Conservation (phyloP, 2,329 filamentous ascomycete genomes). For the Neonectria neomacrospora region DNA sequence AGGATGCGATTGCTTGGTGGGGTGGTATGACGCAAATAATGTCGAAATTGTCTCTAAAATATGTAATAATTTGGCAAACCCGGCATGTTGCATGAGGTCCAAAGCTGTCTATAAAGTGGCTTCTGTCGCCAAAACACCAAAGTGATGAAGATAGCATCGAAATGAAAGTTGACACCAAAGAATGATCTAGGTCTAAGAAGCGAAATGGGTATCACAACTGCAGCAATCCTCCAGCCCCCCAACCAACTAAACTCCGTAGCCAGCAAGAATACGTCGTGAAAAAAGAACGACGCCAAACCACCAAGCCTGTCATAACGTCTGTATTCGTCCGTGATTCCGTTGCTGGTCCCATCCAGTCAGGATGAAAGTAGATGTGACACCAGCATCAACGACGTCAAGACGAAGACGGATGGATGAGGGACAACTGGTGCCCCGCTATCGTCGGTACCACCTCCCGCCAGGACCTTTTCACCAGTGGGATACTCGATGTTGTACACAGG, state of each 20-base stretch:
- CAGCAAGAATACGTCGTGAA: background rate
- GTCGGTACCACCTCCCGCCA: constrained; percentile 44
- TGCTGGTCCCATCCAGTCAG: constrained; percentile 3
- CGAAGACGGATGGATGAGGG: constrained; percentile 14
- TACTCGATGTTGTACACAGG: constrained; percentile 62
- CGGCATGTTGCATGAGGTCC: background rate
- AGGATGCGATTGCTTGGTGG: background rate
- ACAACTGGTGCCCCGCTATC: constrained; percentile 14
- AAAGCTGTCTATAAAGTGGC: background rate
- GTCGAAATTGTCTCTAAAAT: background rate
- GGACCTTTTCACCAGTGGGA: constrained; percentile 54
- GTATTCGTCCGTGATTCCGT: background rate
- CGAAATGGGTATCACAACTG: constrained; percentile 41
- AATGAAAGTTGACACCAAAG: constrained; percentile 1
- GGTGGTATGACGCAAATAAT: background rate
- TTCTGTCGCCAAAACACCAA: background rate
- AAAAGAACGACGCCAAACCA: background rate
- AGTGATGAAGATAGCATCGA: background rate
- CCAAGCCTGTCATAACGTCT: background rate
- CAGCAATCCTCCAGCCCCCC: constrained; percentile 20
- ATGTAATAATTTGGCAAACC: background rate
- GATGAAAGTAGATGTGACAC: constrained; percentile 27
- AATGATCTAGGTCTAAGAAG: constrained; percentile 4
- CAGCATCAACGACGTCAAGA: constrained; percentile 31
- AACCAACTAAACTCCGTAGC: constrained; percentile 22